These are phyloP conservation scores for cucumber (Cucumis sativus) DNA, from an alignment of 306 rosid genomes.

Conservation along the genomic window DNA sequence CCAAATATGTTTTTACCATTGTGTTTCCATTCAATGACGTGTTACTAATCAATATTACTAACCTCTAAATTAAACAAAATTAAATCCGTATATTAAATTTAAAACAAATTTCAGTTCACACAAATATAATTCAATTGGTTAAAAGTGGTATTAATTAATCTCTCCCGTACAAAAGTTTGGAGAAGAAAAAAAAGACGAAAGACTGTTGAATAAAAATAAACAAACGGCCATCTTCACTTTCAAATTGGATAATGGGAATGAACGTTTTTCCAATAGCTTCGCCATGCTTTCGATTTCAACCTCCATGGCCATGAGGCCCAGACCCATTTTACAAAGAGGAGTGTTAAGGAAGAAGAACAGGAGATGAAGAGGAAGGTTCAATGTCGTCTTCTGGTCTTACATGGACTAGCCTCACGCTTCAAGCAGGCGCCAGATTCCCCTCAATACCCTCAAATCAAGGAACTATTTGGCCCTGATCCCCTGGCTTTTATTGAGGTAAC, in stretches of 20 bases:
- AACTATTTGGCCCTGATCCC: conserved; percentile 72
- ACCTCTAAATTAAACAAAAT: too few relatives aligned
- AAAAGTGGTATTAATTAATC: too few relatives aligned
- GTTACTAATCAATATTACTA: not conserved
- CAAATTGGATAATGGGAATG: not conserved
- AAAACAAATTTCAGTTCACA: too few relatives aligned
- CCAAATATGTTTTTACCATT: not conserved
- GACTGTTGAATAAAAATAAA: not conserved
- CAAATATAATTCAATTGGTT: not conserved
- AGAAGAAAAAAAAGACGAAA: not conserved
- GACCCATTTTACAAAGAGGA: not conserved
- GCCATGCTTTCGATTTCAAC: not conserved
- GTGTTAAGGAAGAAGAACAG: conserved; percentile 23
- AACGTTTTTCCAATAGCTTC: not conserved
- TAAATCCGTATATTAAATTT: too few relatives aligned
- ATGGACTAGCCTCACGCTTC: conserved; percentile 84
- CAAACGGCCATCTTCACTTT: not conserved
- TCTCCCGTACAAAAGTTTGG: not conserved
- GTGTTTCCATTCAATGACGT: not conserved
- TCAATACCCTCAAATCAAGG: conserved; percentile 66
- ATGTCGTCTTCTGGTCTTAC: conserved; percentile 80
- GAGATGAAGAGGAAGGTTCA: conserved; percentile 28
- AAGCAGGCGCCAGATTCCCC: conserved; percentile 84
- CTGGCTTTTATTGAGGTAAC: conserved; percentile 53
- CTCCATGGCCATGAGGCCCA: not conserved